Base-by-base conservation (phyloP, 441 rosid species). In the Pelargonium citronellum region DNA sequence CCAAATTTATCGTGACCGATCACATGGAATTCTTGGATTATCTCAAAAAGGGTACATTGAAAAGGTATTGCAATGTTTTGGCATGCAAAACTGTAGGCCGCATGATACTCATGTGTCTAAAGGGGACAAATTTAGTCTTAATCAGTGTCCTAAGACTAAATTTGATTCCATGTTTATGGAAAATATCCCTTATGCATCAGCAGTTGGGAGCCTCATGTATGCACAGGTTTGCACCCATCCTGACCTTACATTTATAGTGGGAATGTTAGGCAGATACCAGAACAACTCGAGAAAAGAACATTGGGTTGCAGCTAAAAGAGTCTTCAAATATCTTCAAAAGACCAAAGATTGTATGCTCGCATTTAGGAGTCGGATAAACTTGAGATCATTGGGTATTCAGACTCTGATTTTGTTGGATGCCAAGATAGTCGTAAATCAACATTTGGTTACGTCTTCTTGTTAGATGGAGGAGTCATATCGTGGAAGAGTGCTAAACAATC, bases 101-200 rank as follows among this genome's bases (percentile, higher is more conserved):
- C 4, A 7, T 44, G 60, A 17, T 2, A 24, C 58, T 7, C 61
- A 39, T 10, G 9, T 67, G 7, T 5, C 34, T 17, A 67, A 67
- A 7, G 61, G 58, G 9, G 37, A 69, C 49, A 69, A 37, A 16
- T 69, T 69, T 10, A 53, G 49, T 69, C 20, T 51, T n/a, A 34
- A 4, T 7, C 47, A 69, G 4, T 47, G 60, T 27, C 70, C 41
- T 5, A 22, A 10, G 16, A 67, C 22, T 47, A n/a, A 47, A 3
- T 16, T 37, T 11, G 19, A 65, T 10, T 4, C 11, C 1, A 9
- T 1, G 9, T 7, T n/a, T 1, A 65, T 65, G 9, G 2, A 16
- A 2, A 16, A 55, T 5, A 55, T 55, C 15, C 9, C 22, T 1
- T 55, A 55, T 12, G 62, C 62, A n/a, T 55, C 13, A 51, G 17